A percentile compares a stretch with the other conserved stretches of the same genome.
Evolutionary conservation across 768 basidiomycete species (phyloP).

Genomic region (Dictyophora rubrovolvata): DNA sequence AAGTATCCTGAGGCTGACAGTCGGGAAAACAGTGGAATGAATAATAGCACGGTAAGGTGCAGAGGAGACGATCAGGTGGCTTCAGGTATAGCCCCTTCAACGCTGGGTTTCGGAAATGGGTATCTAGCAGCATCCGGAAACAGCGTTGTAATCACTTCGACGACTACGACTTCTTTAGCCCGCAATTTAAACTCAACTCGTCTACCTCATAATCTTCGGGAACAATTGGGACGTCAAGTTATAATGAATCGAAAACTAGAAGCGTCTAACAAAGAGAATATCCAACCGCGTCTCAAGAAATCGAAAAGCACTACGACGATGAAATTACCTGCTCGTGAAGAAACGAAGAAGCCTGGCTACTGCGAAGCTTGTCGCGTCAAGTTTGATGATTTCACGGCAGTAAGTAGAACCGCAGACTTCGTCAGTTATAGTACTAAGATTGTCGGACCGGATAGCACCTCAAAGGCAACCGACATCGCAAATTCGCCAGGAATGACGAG

Average conservation of each 20-base stretch:
- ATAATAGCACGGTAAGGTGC: slow-evolving; percentile 47
- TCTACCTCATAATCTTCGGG: slow-evolving; percentile 43
- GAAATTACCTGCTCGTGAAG: slow-evolving; percentile 66
- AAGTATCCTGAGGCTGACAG: slow-evolving; percentile 27
- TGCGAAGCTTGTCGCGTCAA: slow-evolving; percentile 93
- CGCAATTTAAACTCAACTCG: slow-evolving; percentile 33
- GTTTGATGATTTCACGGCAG: slow-evolving; percentile 79
- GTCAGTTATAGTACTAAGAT: slow-evolving; percentile 4
- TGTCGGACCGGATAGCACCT: slow-evolving; percentile 47
- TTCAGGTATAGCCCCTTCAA: slow-evolving; percentile 27
- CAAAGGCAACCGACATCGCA: slow-evolving; percentile 59
- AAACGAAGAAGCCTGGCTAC: slow-evolving; percentile 87
- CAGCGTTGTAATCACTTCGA: slow-evolving; percentile 86
- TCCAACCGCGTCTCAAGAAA: slow-evolving; percentile 55
- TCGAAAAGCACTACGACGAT: slow-evolving; percentile 76
- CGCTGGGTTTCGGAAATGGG: slow-evolving; percentile 23
- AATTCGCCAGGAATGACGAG: slow-evolving; percentile 64
- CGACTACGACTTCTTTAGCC: slow-evolving; percentile 68
- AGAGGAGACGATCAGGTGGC: slow-evolving; percentile 21
- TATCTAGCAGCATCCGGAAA: slow-evolving; percentile 94
- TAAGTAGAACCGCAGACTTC: slow-evolving; percentile 29
- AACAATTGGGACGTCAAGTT: slow-evolving; percentile 53
- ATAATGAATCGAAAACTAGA: slow-evolving; percentile 51
- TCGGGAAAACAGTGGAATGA: slow-evolving; percentile 42
- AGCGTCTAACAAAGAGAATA: slow-evolving; percentile 19